Conservation (phyloP, 139 green algal genomes). For the Chlamydomonas urium region DNA sequence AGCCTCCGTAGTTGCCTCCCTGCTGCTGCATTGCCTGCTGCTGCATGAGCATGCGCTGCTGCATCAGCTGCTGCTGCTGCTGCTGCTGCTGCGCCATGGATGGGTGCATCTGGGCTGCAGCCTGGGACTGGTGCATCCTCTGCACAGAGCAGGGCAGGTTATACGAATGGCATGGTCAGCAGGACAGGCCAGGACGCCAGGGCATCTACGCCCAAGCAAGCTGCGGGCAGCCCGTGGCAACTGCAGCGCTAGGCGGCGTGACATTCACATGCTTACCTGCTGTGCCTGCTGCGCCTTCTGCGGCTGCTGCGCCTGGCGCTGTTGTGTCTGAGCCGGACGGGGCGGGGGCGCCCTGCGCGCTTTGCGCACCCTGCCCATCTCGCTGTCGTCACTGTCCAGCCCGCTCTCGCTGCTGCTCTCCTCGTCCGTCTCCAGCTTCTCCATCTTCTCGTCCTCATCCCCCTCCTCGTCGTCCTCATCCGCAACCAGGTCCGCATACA, state of each 20-base stretch:
- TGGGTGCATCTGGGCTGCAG: too few species aligned
- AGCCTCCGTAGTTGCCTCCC: background rate
- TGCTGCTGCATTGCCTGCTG: background rate
- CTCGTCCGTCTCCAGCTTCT: background rate
- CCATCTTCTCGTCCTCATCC: conserved; percentile 13
- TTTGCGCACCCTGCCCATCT: background rate
- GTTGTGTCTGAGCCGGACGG: background rate
- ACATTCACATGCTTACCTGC: conserved; percentile 1
- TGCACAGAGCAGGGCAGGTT: too few species aligned
- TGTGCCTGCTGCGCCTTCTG: background rate
- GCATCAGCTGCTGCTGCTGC: too few species aligned
- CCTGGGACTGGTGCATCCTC: too few species aligned
- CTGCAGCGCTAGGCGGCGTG: too few species aligned
- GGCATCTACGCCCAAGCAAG: too few species aligned
- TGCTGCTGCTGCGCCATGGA: conserved; percentile 9
- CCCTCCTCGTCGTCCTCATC: conserved; percentile 14
- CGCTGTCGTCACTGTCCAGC: conserved; percentile 11
- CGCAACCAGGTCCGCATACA: conserved; percentile 2
- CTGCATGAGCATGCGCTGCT: background rate
- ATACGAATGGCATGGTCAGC: too few species aligned
- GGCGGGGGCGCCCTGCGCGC: background rate
- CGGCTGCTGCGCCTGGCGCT: background rate
- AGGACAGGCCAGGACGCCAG: too few species aligned
- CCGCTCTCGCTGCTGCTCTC: background rate
- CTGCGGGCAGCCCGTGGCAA: too few species aligned